Base-by-base conservation (phyloP, 768 basidiomycete genomes). In the Tylopilus subfusipes region DNA sequence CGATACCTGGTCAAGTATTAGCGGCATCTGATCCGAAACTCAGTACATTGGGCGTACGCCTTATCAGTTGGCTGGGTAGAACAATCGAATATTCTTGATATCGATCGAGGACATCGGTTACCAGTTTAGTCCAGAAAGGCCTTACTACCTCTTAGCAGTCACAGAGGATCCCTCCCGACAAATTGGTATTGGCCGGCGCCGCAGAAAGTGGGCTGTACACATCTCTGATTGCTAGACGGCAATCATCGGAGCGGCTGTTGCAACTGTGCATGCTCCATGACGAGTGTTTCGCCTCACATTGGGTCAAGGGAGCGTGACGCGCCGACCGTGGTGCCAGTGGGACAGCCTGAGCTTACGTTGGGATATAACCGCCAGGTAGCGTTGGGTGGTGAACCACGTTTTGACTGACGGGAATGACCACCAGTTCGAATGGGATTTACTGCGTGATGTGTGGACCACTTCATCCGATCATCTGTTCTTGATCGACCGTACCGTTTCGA, bases 291-390 rank as follows among this genome's bases (percentile, higher is more conserved):
- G 18, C 21, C 27, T 58, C 44, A n/a, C 24, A 34, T 46, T 66
- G 55, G 61, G 61, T 51, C 53, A 53, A 57, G 78, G 55, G 66
- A 65, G 24, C 67, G 74, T 54, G 71, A 67, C 6, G 76, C 75
- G 73, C 36, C 18, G 36, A 38, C 36, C 36, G 10, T 58, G 21
- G 47, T 21, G 0, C n/a, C n/a, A n/a, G n/a, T n/a, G 27, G 22
- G 18, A 48, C 24, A 27, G 48, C 12, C 16, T 33, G 69, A 27
- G 48, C 12, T 19, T 33, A 69, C 16, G 16, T n/a, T 45, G 30
- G 9, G n/a, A 30, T 12, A 34, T 27, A 39, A 16, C 30, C 27
- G 30, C n/a, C 14, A n/a, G 21, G 21, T 24, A 25, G 24, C 29
- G 5, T 13, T 22, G 39, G 9, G 10, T 38, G 18, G 18, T 38